These are phyloP conservation scores for Pseudocercospora musae DNA, from an alignment of 2,329 filamentous ascomycete genomes.

Conservation along the genomic window DNA sequence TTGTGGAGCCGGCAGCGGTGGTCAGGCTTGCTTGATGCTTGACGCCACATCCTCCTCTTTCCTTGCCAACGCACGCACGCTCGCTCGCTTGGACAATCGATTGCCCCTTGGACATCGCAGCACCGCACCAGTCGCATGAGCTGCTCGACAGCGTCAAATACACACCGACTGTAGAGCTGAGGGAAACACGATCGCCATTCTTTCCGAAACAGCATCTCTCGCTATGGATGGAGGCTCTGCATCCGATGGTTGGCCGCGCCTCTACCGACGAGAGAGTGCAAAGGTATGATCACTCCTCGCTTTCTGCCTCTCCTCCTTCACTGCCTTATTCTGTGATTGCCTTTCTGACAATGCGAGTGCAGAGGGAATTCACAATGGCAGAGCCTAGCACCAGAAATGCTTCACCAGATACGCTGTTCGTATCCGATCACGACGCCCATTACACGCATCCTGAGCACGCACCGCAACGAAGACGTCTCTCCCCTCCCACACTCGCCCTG, in stretches of 20 bases:
- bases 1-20: neutral
- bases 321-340: neutral
- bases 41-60: neutral
- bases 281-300: constrained; percentile 8
- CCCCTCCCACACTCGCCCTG: constrained; percentile 21
- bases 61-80: constrained; percentile 5
- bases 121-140: neutral
- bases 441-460: constrained; percentile 33
- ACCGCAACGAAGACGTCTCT: constrained; percentile 26
- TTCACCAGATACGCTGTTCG: constrained; percentile 28
- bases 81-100: neutral
- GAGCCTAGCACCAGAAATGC: constrained; percentile 11
- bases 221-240: constrained; percentile 13
- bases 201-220: neutral
- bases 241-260: constrained; percentile 6
- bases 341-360: constrained; percentile 10
- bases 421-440: constrained; percentile 28
- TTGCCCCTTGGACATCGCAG: constrained; percentile 1
- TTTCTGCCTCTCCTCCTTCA: neutral
- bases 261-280: constrained; percentile 15
- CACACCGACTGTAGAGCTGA: no score
- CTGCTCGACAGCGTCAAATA: neutral
- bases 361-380: constrained; percentile 25
- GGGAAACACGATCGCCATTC: neutral
- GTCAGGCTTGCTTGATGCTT: neutral